phyloP scores from a whole-genome alignment of 768 basidiomycete species.

The Xerocomus spinulosus region DNA sequence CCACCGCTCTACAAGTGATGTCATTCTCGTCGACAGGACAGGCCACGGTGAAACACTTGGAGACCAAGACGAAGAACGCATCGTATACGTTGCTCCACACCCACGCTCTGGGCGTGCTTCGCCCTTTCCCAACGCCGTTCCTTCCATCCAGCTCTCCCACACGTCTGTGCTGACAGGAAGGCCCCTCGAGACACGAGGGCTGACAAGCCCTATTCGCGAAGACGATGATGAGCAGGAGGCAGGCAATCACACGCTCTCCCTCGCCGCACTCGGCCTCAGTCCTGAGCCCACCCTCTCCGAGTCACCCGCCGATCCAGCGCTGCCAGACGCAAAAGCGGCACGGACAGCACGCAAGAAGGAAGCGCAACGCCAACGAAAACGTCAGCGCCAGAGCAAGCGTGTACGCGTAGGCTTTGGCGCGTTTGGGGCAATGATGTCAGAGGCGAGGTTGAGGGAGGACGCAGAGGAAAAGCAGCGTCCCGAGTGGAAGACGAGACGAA shows the following conservation, averaged over 20 bases:
- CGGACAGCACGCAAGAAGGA: slow-evolving; percentile 23
- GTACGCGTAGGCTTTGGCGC: slow-evolving; percentile 37
- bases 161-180: slow-evolving; percentile 27
- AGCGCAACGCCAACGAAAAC: slow-evolving; percentile 6
- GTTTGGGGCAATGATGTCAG: slow-evolving; percentile 52
- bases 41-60: slow-evolving; percentile 15
- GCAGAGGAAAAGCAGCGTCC: slow-evolving; percentile 32
- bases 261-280: slow-evolving; percentile 29
- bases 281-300: too few species aligned
- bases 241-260: slow-evolving; percentile 3
- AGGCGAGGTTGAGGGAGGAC: slow-evolving; percentile 42
- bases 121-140: slow-evolving; percentile 8
- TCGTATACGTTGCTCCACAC: slow-evolving; percentile 75
- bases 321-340: slow-evolving; percentile 21
- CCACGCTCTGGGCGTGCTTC: slow-evolving; percentile 39
- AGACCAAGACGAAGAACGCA: slow-evolving; percentile 43
- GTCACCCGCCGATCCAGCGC: slow-evolving; percentile 30
- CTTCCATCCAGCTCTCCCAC: slow-evolving; percentile 14
- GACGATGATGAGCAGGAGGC: background rate
- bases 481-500: slow-evolving; percentile 47
- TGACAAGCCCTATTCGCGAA: slow-evolving; percentile 9
- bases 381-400: slow-evolving; percentile 18
- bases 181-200: background rate
- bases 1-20: slow-evolving; percentile 15
- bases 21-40: slow-evolving; percentile 21